phyloP scores from a whole-genome alignment of 176 grass and related monocot species.

The Dactylis glomerata region DNA sequence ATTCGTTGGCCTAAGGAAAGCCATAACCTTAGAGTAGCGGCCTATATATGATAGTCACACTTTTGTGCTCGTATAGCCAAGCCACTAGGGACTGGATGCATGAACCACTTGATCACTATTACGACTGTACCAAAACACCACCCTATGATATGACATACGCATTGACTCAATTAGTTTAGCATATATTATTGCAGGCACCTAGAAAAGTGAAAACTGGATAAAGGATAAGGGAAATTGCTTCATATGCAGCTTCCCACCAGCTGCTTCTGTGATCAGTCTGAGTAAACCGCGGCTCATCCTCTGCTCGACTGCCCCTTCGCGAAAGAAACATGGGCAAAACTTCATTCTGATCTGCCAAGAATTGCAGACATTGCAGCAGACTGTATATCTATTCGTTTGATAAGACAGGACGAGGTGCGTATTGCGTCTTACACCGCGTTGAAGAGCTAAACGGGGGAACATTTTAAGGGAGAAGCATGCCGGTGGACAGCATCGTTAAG shows the following conservation, averaged over 20 bases:
- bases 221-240: neutral
- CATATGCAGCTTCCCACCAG: neutral
- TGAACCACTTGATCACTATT: neutral
- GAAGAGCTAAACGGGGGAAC: too few relatives aligned
- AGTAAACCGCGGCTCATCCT: too few relatives aligned
- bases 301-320: too few relatives aligned
- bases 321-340: too few relatives aligned
- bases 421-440: too few relatives aligned
- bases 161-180: neutral
- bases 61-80: neutral
- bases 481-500: too few relatives aligned
- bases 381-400: too few relatives aligned
- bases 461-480: too few relatives aligned
- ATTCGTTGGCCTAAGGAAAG: neutral
- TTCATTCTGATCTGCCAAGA: too few relatives aligned
- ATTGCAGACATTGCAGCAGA: too few relatives aligned
- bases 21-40: neutral
- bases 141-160: neutral
- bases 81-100: neutral
- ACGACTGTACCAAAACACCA: neutral
- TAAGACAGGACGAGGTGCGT: too few relatives aligned
- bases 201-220: neutral
- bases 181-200: neutral
- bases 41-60: neutral
- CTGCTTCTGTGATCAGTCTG: too few relatives aligned